phyloP scores from a whole-genome alignment of 768 basidiomycete species.

The Kwoniella mangroviensis region DNA sequence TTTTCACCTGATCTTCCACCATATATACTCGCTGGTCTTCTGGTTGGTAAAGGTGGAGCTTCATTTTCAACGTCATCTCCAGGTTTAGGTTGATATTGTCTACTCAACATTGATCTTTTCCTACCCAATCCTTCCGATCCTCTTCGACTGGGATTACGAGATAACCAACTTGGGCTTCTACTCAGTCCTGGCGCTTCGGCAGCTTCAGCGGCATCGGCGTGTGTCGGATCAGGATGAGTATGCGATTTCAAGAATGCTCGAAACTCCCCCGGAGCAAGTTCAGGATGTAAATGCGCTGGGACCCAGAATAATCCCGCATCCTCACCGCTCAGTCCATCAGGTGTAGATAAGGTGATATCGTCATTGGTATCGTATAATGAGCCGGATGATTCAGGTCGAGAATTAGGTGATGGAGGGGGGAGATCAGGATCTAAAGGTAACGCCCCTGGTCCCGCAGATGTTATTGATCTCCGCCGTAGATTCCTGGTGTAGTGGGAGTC shows the following conservation, averaged over 20 bases:
- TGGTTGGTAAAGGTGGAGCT: slow-evolving; percentile 58
- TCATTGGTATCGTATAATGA: slow-evolving; percentile 41
- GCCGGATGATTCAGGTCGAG: slow-evolving; percentile 29
- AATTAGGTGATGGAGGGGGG: slow-evolving; percentile 70
- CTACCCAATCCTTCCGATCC: slow-evolving; percentile 66
- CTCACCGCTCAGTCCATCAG: slow-evolving; percentile 63
- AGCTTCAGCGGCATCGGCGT: slow-evolving; percentile 29
- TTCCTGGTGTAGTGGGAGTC: slow-evolving; percentile 28
- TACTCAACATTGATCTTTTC: slow-evolving; percentile 90
- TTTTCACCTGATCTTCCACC: slow-evolving; percentile 72
- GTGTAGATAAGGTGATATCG: slow-evolving; percentile 48
- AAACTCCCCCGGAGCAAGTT: slow-evolving; percentile 96
- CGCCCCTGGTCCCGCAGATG: slow-evolving; percentile 74
- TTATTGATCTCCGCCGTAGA: slow-evolving; percentile 76
- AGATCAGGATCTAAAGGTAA: slow-evolving; percentile 90
- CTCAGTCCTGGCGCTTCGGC: slow-evolving; percentile 36
- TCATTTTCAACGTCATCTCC: slow-evolving; percentile 76
- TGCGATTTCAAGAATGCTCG: slow-evolving; percentile 93
- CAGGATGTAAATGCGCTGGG: slow-evolving; percentile 92
- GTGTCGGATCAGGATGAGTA: slow-evolving; percentile 62
- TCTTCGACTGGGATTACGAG: slow-evolving; percentile 58
- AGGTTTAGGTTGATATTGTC: slow-evolving; percentile 83
- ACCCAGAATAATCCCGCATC: slow-evolving; percentile 97
- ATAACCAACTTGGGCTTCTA: slow-evolving; percentile 39
- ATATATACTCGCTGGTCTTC: slow-evolving; percentile 70